These are phyloP conservation scores for Pseudozyma sp. DNA, from an alignment of 1,284 basidiomycete genomes.

Conservation along the genomic window DNA sequence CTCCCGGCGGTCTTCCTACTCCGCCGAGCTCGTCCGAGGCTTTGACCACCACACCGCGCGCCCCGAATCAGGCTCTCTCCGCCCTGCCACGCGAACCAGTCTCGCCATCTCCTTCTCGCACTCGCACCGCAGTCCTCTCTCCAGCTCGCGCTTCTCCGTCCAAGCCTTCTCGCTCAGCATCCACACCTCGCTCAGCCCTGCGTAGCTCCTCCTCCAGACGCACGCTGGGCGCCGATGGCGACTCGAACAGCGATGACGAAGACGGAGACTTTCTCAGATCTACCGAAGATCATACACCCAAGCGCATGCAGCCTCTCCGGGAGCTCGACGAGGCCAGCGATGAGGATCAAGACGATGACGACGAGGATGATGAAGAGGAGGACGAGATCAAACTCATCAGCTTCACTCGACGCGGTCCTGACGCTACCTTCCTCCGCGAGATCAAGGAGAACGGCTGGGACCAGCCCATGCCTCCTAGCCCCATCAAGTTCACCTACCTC, in stretches of 20 bases:
- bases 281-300: slow-evolving; percentile 7
- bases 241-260: slow-evolving; percentile 15
- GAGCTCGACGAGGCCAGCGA: slow-evolving; percentile 14
- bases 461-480: slow-evolving; percentile 26
- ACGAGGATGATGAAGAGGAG: slow-evolving; percentile 26
- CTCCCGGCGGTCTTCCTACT: slow-evolving; percentile 41
- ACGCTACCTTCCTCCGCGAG: slow-evolving; percentile 48
- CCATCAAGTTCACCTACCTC: slow-evolving; percentile 50
- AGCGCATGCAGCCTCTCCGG: slow-evolving; percentile 5
- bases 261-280: slow-evolving; percentile 11
- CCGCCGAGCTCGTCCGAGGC: slow-evolving; percentile 41
- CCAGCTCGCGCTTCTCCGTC: slow-evolving; percentile 22
- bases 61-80: slow-evolving; percentile 16
- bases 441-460: slow-evolving; percentile 50
- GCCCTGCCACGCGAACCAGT: slow-evolving; percentile 30
- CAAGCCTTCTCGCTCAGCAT: slow-evolving; percentile 3
- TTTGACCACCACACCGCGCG: slow-evolving; percentile 28
- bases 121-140: slow-evolving; percentile 15
- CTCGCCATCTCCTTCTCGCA: slow-evolving; percentile 44
- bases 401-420: slow-evolving; percentile 40
- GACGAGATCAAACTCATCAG: slow-evolving; percentile 41
- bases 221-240: slow-evolving; percentile 1
- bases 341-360: slow-evolving; percentile 25
- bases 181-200: slow-evolving; percentile 18
- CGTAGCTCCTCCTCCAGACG: slow-evolving; percentile 11